Conservation (phyloP, 2,329 filamentous ascomycete species). For the Talaromyces sp. region DNA sequence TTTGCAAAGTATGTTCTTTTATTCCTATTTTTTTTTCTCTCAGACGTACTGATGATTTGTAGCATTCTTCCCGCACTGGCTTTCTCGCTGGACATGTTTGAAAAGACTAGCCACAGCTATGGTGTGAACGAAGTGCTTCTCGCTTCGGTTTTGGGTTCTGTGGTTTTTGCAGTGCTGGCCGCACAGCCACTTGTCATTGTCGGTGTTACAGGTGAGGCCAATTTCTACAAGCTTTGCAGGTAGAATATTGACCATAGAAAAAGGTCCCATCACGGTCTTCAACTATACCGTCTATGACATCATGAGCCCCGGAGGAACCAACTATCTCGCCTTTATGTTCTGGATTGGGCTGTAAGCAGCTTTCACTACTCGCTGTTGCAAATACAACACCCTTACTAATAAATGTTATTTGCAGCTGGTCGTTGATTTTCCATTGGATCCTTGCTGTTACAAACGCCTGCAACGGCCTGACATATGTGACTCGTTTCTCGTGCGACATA, state of each 20-base stretch:
- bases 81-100: conserved; percentile 91
- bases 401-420: conserved; percentile 57
- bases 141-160: conserved; percentile 73
- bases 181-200: conserved; percentile 88
- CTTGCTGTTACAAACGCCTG: conserved; percentile 81
- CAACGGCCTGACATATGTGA: conserved; percentile 84
- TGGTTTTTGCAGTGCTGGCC: conserved; percentile 74
- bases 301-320: conserved; percentile 68
- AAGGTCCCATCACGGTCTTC: conserved; percentile 84
- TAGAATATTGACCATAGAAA: conserved; percentile 10
- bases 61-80: conserved; percentile 83
- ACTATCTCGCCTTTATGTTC: conserved; percentile 86
- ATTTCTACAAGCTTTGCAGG: background rate
- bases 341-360: conserved; percentile 69
- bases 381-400: background rate
- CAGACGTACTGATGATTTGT: background rate
- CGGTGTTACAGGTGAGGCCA: conserved; percentile 65
- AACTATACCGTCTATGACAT: conserved; percentile 95
- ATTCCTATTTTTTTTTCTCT: background rate
- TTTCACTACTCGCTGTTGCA: background rate
- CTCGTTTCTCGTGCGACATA: conserved; percentile 86
- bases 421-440: conserved; percentile 77
- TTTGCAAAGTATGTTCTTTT: conserved; percentile 70
- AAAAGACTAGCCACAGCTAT: conserved; percentile 76
- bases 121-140: conserved; percentile 91